A percentile compares a stretch with the other conserved stretches of the same genome.
These are phyloP conservation scores for Diaporthe humulicola DNA, from an alignment of 2,329 filamentous ascomycete genomes.

Conservation along the genomic window DNA sequence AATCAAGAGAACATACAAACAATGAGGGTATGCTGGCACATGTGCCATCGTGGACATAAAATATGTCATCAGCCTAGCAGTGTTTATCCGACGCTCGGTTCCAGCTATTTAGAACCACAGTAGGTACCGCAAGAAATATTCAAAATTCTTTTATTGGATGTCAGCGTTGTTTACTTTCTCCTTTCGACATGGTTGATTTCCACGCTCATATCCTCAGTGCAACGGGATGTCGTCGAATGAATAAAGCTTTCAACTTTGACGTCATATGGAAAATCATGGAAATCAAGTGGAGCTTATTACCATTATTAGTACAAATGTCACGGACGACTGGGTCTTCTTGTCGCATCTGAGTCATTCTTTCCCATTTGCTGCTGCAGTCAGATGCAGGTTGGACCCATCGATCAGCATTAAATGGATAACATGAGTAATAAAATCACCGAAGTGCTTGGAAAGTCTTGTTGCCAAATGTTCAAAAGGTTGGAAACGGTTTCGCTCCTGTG, in stretches of 20 bases:
- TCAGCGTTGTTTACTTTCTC: not conserved
- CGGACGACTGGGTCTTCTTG: not conserved
- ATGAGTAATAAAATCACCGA: slow-evolving; percentile 1
- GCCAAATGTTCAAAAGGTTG: not conserved
- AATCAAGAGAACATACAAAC: too few species aligned
- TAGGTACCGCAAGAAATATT: too few species aligned
- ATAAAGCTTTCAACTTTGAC: not conserved
- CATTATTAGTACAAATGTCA: not conserved
- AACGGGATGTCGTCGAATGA: not conserved
- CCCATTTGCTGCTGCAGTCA: not conserved
- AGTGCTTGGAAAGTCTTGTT: not conserved
- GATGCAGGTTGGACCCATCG: not conserved
- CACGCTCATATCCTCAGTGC: not conserved
- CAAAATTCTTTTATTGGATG: not conserved
- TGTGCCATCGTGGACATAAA: too few species aligned
- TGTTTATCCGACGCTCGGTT: too few species aligned
- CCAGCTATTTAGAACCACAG: not conserved
- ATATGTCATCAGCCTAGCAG: too few species aligned
- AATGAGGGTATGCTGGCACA: too few species aligned
- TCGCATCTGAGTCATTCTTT: slow-evolving; percentile 11
- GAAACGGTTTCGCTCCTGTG: not conserved
- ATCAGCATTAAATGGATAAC: slow-evolving; percentile 2
- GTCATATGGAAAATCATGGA: slow-evolving; percentile 7
- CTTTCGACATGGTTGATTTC: not conserved
- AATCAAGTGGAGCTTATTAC: slow-evolving; percentile 5